A percentile compares a stretch with the other conserved stretches of the same genome.
Conservation (phyloP, 176 grass and related monocot species). For the Chrysopogon serrulatus region DNA sequence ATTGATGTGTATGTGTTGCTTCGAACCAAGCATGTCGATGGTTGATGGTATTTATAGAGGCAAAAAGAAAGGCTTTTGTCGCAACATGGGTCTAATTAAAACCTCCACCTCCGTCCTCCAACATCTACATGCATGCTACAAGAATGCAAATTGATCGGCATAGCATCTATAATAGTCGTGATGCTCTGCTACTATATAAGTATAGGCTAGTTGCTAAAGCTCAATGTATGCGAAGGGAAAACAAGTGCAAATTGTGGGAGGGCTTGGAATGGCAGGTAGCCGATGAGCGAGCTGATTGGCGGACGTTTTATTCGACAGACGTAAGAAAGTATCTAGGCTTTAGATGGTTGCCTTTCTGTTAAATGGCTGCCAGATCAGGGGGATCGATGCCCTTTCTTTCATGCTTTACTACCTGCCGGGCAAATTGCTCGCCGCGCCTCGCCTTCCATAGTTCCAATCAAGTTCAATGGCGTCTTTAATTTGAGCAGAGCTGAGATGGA, state of each 20-base stretch:
- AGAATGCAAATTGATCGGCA: not conserved
- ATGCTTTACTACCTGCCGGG: not conserved
- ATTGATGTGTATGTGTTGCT: not conserved
- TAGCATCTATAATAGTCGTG: not conserved
- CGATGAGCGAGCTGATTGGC: constrained; percentile 21
- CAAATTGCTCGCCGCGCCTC: not conserved
- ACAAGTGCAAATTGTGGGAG: constrained; percentile 16
- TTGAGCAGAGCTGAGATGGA: too few species aligned
- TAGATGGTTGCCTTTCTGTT: constrained; percentile 25
- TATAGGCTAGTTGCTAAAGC: constrained; percentile 22
- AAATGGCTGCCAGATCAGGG: constrained; percentile 33
- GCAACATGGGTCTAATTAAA: constrained; percentile 8
- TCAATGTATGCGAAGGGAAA: not conserved
- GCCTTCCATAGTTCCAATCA: not conserved
- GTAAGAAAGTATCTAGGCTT: constrained; percentile 46
- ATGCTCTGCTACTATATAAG: not conserved
- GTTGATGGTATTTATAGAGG: constrained; percentile 29
- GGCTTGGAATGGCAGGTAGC: not conserved
- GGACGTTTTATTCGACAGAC: constrained; percentile 37
- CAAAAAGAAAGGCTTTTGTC: not conserved
- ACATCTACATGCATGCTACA: not conserved
- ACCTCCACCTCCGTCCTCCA: not conserved
- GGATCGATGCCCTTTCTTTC: constrained; percentile 19
- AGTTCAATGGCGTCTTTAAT: too few species aligned
- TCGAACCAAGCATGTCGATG: not conserved